Evolutionary conservation across 495 filamentous ascomycete species (phyloP).

Genomic region (Podospora anserina): DNA sequence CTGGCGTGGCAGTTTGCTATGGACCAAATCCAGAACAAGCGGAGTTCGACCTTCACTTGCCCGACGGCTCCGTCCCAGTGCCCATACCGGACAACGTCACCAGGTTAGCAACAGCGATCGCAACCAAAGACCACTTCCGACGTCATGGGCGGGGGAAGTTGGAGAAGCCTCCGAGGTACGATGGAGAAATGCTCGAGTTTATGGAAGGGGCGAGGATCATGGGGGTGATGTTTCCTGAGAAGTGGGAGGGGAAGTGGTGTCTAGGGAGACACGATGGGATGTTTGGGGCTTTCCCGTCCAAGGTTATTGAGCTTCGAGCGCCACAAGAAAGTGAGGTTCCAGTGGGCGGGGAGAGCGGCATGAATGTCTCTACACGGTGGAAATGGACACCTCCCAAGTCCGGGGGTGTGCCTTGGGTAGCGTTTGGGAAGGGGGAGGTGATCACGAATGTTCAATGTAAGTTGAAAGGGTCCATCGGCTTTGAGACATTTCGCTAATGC

Average conservation of each 20-base stretch:
- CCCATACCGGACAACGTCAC: slow-evolving; percentile 35
- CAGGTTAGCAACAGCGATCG: slow-evolving; percentile 33
- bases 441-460: slow-evolving; percentile 39
- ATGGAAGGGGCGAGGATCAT: slow-evolving; percentile 43
- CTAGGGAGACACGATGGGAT: slow-evolving; percentile 46
- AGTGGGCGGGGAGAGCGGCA: slow-evolving; percentile 28
- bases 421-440: slow-evolving; percentile 43
- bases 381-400: slow-evolving; percentile 38
- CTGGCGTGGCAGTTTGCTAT: slow-evolving; percentile 39
- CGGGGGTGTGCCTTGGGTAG: slow-evolving; percentile 32
- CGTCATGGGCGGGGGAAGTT: slow-evolving; percentile 29
- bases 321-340: slow-evolving; percentile 33
- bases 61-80: slow-evolving; percentile 29
- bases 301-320: slow-evolving; percentile 34
- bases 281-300: slow-evolving; percentile 42
- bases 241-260: slow-evolving; percentile 46
- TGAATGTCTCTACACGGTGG: slow-evolving; percentile 42
- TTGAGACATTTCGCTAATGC: neutral
- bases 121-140: slow-evolving; percentile 34
- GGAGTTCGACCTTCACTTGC: slow-evolving; percentile 46
- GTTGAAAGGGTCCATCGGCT: neutral
- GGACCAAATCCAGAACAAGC: slow-evolving; percentile 26
- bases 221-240: slow-evolving; percentile 44
- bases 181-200: slow-evolving; percentile 42
- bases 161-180: slow-evolving; percentile 35